Percentiles rank a stretch among this genome's conserved stretches.
Evolutionary conservation across 148 eudicot genomes (phyloP).

Genomic region (Camellia sinensis): DNA sequence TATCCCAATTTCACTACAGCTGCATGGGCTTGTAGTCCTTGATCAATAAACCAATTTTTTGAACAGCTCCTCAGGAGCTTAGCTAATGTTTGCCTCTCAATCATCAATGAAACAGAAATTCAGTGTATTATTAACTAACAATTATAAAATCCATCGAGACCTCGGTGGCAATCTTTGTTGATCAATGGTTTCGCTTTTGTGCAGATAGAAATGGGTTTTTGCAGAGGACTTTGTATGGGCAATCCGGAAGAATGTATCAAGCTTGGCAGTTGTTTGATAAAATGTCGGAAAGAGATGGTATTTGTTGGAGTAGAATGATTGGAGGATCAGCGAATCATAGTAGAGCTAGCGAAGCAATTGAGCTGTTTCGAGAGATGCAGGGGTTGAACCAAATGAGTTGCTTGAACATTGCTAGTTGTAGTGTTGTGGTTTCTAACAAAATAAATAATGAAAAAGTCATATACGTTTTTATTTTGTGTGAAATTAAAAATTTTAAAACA

Average conservation of each 20-base stretch:
- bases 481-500: neutral
- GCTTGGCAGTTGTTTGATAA: conserved; percentile 2
- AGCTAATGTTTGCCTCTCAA: conserved; percentile 34
- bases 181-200: neutral
- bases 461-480: too few species aligned
- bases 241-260: neutral
- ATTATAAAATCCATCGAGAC: neutral
- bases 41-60: conserved; percentile 15
- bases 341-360: conserved; percentile 7
- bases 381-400: neutral
- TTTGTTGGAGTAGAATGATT: conserved; percentile 24
- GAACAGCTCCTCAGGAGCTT: conserved; percentile 42
- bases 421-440: too few species aligned
- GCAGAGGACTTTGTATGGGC: too few species aligned
- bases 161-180: neutral
- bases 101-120: conserved; percentile 19
- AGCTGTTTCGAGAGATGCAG: neutral
- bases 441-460: too few species aligned
- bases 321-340: conserved; percentile 19
- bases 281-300: neutral
- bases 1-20: neutral
- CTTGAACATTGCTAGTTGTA: too few species aligned
- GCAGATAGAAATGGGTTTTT: too few species aligned
- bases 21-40: conserved; percentile 3
- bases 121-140: neutral